phyloP scores from a whole-genome alignment of 371 early-diverging fungal genomes.

The Dichotomocladium elegans region DNA sequence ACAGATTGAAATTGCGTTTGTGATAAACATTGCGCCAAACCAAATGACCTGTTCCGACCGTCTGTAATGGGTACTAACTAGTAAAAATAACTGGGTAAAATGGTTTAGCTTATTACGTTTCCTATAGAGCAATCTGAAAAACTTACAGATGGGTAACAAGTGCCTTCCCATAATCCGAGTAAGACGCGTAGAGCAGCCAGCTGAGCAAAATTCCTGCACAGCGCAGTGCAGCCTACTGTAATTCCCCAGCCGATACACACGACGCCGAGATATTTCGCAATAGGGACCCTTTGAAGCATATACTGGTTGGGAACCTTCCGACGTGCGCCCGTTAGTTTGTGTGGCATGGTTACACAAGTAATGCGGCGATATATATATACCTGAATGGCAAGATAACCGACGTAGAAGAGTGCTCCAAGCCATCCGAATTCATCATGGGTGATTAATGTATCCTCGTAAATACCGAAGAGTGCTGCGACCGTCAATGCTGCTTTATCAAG shows the following conservation, averaged over 20 bases:
- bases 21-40: constrained; percentile 28
- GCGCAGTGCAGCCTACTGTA: constrained; percentile 14
- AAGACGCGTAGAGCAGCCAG: constrained; percentile 30
- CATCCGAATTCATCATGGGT: constrained; percentile 17
- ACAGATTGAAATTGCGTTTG: constrained; percentile 16
- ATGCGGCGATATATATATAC: not conserved
- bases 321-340: not conserved
- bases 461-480: constrained; percentile 22
- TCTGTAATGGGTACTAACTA: constrained; percentile 30
- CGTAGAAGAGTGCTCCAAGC: constrained; percentile 31
- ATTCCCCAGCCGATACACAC: constrained; percentile 25
- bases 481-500: constrained; percentile 33
- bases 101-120: no score
- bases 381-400: constrained; percentile 31
- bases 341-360: not conserved
- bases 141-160: constrained; percentile 21
- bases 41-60: constrained; percentile 28
- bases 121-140: not conserved
- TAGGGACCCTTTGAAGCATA: constrained; percentile 26
- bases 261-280: constrained; percentile 23
- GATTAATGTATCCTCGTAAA: constrained; percentile 25
- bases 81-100: constrained; percentile 30
- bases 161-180: constrained; percentile 25
- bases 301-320: constrained; percentile 31
- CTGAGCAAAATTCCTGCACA: constrained; percentile 19